Evolutionary conservation across 805 yeast species (phyloP).

Genomic region (Danielozyma ontarioensis): DNA sequence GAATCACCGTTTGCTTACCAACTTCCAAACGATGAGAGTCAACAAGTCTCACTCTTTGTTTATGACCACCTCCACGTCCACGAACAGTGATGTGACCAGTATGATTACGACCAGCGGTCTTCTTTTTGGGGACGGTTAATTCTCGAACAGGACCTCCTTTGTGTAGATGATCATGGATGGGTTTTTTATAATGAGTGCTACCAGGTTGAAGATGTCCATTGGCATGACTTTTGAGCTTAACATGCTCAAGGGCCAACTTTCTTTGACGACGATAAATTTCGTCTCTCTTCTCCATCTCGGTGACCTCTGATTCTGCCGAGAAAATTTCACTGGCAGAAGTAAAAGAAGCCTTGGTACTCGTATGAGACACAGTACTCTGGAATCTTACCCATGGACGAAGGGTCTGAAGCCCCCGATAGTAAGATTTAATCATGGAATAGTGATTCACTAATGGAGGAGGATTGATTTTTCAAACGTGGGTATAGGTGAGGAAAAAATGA

Average conservation of each 20-base stretch:
- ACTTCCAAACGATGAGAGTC: constrained; percentile 64
- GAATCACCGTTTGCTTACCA: constrained; percentile 73
- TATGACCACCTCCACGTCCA: constrained; percentile 97
- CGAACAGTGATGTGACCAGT: constrained; percentile 86
- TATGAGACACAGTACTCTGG: not conserved
- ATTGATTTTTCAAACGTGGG: not conserved
- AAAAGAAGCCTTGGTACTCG: not conserved
- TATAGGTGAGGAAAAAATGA: not conserved
- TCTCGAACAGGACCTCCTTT: constrained; percentile 77
- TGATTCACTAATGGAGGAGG: too few relatives aligned
- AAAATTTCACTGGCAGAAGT: too few relatives aligned
- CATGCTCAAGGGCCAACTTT: constrained; percentile 64
- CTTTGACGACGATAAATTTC: constrained; percentile 64
- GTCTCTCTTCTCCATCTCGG: constrained; percentile 79
- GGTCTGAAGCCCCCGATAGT: not conserved
- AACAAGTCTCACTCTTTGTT: constrained; percentile 76
- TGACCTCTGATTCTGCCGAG: constrained; percentile 40
- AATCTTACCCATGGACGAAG: not conserved
- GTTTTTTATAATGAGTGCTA: constrained; percentile 81
- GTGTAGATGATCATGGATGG: constrained; percentile 81
- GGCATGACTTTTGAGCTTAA: constrained; percentile 67
- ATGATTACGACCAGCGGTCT: constrained; percentile 84
- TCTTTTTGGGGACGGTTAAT: constrained; percentile 67
- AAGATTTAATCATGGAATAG: not conserved
- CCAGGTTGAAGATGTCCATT: constrained; percentile 76